Evolutionary conservation across 345 rosid genomes (phyloP).

Genomic region (Gossypium longicalyx): DNA sequence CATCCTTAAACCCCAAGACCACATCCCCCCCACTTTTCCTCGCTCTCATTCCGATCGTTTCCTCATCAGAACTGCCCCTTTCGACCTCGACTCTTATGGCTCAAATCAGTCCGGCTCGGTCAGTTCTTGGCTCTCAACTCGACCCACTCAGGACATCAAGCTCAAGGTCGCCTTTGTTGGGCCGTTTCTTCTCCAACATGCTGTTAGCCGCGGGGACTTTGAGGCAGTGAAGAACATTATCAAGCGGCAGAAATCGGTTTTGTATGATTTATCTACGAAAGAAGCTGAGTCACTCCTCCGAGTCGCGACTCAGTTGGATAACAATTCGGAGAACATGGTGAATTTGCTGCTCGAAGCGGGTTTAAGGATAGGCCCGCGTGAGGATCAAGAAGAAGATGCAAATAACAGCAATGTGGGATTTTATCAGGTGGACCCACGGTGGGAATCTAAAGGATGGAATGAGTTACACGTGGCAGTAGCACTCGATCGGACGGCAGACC

Average conservation of each 20-base stretch:
- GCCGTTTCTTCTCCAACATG: slow-evolving; percentile 46
- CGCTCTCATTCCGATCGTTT: slow-evolving; percentile 58
- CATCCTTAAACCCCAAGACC: slow-evolving; percentile 50
- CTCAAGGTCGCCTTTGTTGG: slow-evolving; percentile 60
- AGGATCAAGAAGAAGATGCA: neutral
- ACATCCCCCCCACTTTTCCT: slow-evolving; percentile 47
- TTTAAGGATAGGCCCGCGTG: slow-evolving; percentile 17
- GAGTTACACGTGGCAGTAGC: slow-evolving; percentile 34
- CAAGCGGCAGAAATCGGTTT: slow-evolving; percentile 37
- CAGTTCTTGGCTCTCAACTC: slow-evolving; percentile 29
- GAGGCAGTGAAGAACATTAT: slow-evolving; percentile 38
- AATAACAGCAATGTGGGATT: neutral
- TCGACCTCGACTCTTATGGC: slow-evolving; percentile 1
- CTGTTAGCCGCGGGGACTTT: slow-evolving; percentile 35
- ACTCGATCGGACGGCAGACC: slow-evolving; percentile 30
- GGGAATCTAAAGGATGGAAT: slow-evolving; percentile 33
- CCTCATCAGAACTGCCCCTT: slow-evolving; percentile 38
- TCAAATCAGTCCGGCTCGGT: slow-evolving; percentile 18
- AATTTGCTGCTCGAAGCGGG: slow-evolving; percentile 43
- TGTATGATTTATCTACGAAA: slow-evolving; percentile 23
- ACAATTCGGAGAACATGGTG: slow-evolving; percentile 38
- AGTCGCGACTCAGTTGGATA: slow-evolving; percentile 31
- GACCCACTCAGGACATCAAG: slow-evolving; percentile 40
- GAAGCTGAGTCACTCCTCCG: slow-evolving; percentile 44
- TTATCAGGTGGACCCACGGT: neutral